These are phyloP conservation scores for Fusarium sp. DNA, from an alignment of 2,329 filamentous ascomycete species.

Conservation along the genomic window DNA sequence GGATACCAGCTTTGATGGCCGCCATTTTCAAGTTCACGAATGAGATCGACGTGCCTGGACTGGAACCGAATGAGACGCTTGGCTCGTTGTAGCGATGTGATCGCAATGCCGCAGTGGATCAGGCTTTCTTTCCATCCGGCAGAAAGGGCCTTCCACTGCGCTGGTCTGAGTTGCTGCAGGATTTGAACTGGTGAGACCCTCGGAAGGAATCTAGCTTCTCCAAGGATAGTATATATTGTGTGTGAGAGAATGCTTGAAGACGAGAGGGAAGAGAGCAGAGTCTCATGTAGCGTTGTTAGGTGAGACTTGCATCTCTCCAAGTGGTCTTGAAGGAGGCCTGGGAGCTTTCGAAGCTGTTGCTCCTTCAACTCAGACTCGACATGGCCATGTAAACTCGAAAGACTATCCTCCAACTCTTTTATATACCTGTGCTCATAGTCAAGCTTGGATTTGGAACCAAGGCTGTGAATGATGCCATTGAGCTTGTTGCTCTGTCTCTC, in stretches of 20 bases:
- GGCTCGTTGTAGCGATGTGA: conserved; percentile 54
- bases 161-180: conserved; percentile 46
- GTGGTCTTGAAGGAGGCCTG: background rate
- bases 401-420: conserved; percentile 12
- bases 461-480: conserved; percentile 1
- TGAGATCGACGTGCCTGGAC: conserved; percentile 45
- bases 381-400: background rate
- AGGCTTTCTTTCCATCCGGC: conserved; percentile 49
- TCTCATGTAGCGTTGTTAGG: background rate
- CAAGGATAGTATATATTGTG: fast-evolving
- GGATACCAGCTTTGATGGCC: conserved; percentile 68
- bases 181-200: conserved; percentile 48
- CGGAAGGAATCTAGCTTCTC: conserved; percentile 23
- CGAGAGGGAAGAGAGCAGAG: background rate
- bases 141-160: conserved; percentile 42
- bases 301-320: background rate
- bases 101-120: conserved; percentile 51
- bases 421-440: conserved; percentile 22
- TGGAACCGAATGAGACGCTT: conserved; percentile 48
- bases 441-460: conserved; percentile 9
- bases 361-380: background rate
- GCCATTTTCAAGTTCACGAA: conserved; percentile 56
- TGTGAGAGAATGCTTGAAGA: background rate
- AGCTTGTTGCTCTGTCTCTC: background rate
- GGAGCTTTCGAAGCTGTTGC: background rate